These are phyloP conservation scores for Elaeis guineensis DNA, from an alignment of 176 grass and related monocot genomes.

Conservation along the genomic window DNA sequence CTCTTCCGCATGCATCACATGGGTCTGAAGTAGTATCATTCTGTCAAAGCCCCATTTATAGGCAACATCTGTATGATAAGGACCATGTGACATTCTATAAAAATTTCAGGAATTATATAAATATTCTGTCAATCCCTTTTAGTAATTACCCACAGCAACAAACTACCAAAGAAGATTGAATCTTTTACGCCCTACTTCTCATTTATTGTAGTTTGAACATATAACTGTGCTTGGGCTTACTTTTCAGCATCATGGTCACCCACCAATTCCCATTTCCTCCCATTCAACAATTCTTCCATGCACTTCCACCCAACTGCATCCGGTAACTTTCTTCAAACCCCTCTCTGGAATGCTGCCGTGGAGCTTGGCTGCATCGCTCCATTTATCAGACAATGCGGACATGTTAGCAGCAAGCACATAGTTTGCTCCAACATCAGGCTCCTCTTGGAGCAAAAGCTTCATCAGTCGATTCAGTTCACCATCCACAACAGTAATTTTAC, in stretches of 20 bases:
- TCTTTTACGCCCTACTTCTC: too few relatives aligned
- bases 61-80: too few relatives aligned
- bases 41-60: too few relatives aligned
- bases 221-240: too few relatives aligned
- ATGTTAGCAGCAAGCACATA: constrained; percentile 23
- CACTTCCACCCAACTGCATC: constrained; percentile 23
- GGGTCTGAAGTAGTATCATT: too few relatives aligned
- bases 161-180: too few relatives aligned
- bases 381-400: constrained; percentile 16
- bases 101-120: too few relatives aligned
- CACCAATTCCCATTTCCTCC: background rate
- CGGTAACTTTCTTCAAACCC: constrained; percentile 21
- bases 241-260: background rate
- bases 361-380: constrained; percentile 14
- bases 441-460: constrained; percentile 14
- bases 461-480: constrained; percentile 3
- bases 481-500: constrained; percentile 1
- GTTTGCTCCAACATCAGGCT: constrained; percentile 21
- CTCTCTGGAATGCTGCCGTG: constrained; percentile 13
- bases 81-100: too few relatives aligned
- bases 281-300: background rate
- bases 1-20: too few relatives aligned
- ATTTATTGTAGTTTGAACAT: too few relatives aligned
- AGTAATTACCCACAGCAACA: too few relatives aligned
- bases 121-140: too few relatives aligned